Percentiles rank a stretch among this genome's conserved stretches.
These are phyloP conservation scores for Jackrogersella minutella DNA, from an alignment of 495 filamentous ascomycete genomes.

Conservation along the genomic window DNA sequence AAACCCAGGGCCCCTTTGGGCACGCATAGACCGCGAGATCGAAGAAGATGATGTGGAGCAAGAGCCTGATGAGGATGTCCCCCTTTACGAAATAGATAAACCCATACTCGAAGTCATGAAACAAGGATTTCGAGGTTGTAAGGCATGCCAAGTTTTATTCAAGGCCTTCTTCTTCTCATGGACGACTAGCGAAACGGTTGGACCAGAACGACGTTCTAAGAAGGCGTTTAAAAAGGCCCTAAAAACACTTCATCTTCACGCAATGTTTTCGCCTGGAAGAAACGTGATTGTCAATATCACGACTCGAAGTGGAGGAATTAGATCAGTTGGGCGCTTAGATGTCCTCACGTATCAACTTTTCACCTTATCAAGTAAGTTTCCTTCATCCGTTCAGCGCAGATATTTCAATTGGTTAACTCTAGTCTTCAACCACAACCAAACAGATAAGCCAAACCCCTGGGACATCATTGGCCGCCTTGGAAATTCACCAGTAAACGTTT, in stretches of 20 bases:
- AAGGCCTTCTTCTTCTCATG: not conserved
- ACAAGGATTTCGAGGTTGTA: not conserved
- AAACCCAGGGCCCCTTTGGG: not conserved
- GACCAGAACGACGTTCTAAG: not conserved
- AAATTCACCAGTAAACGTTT: not conserved
- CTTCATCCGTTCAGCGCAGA: not conserved
- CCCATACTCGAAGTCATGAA: not conserved
- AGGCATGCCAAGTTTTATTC: not conserved
- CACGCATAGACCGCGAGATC: not conserved
- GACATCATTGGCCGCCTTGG: not conserved
- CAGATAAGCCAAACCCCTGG: conserved; percentile 1
- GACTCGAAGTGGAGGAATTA: not conserved
- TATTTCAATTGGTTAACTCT: not conserved
- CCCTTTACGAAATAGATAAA: conserved; percentile 8
- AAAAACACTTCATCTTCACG: not conserved
- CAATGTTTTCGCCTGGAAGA: not conserved
- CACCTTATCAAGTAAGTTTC: not conserved
- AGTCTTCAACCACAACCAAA: not conserved
- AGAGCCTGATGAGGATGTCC: not conserved
- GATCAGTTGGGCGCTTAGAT: not conserved
- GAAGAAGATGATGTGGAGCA: not conserved
- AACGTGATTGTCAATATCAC: not conserved
- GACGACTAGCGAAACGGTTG: not conserved
- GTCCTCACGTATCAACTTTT: not conserved
- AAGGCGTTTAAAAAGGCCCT: not conserved